Evolutionary conservation across 495 filamentous ascomycete species (phyloP).

Genomic region (Durotheca rogersii): DNA sequence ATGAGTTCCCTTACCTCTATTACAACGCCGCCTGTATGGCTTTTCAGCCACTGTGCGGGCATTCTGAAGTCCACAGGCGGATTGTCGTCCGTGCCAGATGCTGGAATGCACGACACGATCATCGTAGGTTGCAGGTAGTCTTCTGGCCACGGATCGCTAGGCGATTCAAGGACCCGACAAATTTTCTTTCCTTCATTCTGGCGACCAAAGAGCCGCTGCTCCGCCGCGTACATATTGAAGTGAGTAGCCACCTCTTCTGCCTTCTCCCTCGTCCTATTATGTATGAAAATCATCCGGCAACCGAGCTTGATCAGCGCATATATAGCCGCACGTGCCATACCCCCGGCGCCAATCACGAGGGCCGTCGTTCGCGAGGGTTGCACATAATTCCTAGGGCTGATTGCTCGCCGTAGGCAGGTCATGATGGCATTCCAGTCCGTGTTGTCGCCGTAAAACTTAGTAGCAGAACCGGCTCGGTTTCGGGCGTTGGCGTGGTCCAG

Average conservation of each 20-base stretch:
- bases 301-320: constrained; percentile 79
- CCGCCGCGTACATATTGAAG: constrained; percentile 58
- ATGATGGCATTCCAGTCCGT: constrained; percentile 79
- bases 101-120: constrained; percentile 74
- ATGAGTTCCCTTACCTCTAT: constrained; percentile 55
- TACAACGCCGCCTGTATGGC: constrained; percentile 77
- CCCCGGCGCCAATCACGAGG: constrained; percentile 76
- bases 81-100: constrained; percentile 60
- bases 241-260: constrained; percentile 68
- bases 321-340: constrained; percentile 77
- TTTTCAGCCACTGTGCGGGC: constrained; percentile 71
- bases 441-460: constrained; percentile 78
- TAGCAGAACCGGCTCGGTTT: constrained; percentile 63
- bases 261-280: constrained; percentile 64
- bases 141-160: constrained; percentile 64
- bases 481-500: constrained; percentile 66
- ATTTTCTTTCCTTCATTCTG: constrained; percentile 50
- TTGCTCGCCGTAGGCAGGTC: constrained; percentile 67
- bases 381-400: constrained; percentile 77
- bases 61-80: constrained; percentile 73
- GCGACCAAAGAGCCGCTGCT: constrained; percentile 41
- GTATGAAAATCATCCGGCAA: constrained; percentile 76
- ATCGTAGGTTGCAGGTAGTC: constrained; percentile 68
- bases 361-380: constrained; percentile 65
- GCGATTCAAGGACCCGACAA: constrained; percentile 60